Percentiles rank a stretch among this genome's conserved stretches.
Conservation (phyloP, 495 filamentous ascomycete species). For the Hamigera avellanea region DNA sequence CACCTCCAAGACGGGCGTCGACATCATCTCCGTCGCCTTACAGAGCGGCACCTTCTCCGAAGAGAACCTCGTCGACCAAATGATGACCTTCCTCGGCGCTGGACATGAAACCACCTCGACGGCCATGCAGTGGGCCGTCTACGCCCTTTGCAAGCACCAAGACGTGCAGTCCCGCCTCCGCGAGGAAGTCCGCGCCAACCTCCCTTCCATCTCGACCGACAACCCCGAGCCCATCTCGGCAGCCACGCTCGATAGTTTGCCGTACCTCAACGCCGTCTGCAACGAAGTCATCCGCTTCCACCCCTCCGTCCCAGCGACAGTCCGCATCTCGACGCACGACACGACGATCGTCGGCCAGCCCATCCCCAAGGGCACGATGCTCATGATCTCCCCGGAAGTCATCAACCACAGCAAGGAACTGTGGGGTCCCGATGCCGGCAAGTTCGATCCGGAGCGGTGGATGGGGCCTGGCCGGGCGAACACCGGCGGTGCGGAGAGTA, state of each 20-base stretch:
- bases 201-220: slow-evolving; percentile 44
- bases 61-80: slow-evolving; percentile 74
- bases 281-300: slow-evolving; percentile 49
- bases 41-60: slow-evolving; percentile 64
- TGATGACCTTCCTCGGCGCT: slow-evolving; percentile 91
- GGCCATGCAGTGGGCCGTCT: slow-evolving; percentile 49
- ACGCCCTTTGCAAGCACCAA: slow-evolving; percentile 46
- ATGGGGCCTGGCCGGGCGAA: slow-evolving; percentile 36
- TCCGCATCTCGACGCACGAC: slow-evolving; percentile 50
- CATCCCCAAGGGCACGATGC: slow-evolving; percentile 42
- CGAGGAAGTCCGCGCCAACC: slow-evolving; percentile 45
- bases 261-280: slow-evolving; percentile 50
- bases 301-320: slow-evolving; percentile 47
- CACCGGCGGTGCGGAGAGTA: slow-evolving; percentile 45
- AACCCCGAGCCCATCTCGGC: slow-evolving; percentile 33
- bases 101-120: slow-evolving; percentile 73
- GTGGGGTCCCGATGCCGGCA: slow-evolving; percentile 73
- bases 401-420: slow-evolving; percentile 64
- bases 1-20: slow-evolving; percentile 35
- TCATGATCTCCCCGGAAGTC: slow-evolving; percentile 40
- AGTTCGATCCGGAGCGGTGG: slow-evolving; percentile 78
- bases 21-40: slow-evolving; percentile 77
- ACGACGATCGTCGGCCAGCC: slow-evolving; percentile 47
- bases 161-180: slow-evolving; percentile 46
- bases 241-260: slow-evolving; percentile 40